These are phyloP conservation scores for Fusarium nelsonii DNA, from an alignment of 2,329 filamentous ascomycete species.

Conservation along the genomic window DNA sequence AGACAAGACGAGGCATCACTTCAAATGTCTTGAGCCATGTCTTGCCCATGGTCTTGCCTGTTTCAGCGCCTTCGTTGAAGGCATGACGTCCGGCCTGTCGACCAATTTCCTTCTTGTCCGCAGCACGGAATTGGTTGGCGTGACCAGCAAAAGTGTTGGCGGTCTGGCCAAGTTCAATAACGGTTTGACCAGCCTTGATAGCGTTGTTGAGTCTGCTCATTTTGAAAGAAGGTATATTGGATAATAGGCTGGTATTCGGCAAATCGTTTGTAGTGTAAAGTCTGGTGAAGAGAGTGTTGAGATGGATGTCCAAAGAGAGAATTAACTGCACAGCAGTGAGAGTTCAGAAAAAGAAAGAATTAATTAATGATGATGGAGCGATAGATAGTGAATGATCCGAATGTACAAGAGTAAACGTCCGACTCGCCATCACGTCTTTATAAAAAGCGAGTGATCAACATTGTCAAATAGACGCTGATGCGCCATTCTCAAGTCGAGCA, in stretches of 20 bases:
- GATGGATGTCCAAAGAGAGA: constrained; percentile 4
- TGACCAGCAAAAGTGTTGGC: constrained; percentile 47
- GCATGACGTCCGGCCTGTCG: constrained; percentile 51
- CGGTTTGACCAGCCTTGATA: constrained; percentile 52
- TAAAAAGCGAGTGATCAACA: constrained; percentile 19
- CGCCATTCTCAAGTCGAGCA: background rate
- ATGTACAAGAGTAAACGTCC: background rate
- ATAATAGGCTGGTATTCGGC: background rate
- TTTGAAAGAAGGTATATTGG: background rate
- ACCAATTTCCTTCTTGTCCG: constrained; percentile 52
- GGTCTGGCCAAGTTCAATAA: constrained; percentile 50
- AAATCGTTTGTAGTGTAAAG: background rate
- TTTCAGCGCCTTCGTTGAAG: constrained; percentile 52
- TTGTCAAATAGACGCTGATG: constrained; percentile 13
- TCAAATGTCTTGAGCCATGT: constrained; percentile 62
- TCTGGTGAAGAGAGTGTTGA: background rate
- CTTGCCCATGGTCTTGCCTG: constrained; percentile 58
- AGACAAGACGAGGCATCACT: constrained; percentile 61
- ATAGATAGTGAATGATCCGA: constrained; percentile 13
- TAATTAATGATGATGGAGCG: constrained; percentile 9
- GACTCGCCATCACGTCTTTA: constrained; percentile 12
- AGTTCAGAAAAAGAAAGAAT: background rate
- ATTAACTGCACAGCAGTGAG: constrained; percentile 41
- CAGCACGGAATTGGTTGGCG: constrained; percentile 49
- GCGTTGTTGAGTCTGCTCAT: constrained; percentile 51